Evolutionary conservation across 2,329 filamentous ascomycete genomes (phyloP), one percentile per base, ranked within the genome.

Genomic region (Alternaria rosae): DNA sequence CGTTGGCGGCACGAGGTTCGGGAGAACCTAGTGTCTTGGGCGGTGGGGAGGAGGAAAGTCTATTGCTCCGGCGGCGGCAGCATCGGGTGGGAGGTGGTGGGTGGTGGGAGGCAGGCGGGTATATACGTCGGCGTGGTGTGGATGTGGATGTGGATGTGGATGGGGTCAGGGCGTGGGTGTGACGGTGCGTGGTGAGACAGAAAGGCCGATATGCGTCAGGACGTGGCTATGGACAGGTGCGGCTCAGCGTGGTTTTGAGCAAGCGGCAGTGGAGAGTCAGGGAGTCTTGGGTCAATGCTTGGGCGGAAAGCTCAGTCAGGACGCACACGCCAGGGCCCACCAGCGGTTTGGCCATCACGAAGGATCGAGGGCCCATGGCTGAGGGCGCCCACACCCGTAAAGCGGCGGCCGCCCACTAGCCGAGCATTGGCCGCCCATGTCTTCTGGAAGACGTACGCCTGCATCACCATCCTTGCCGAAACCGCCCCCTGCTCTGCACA

Each of bases 171-270:
- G 13, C 20, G 42, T 44, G 42, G 42, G 17, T 26, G 43, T 61
- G 62, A 57, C 52, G 67, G 45, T 62, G 54, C 55, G 66, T 62
- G 48, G 69, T 70, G 69, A 73, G 70, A 73, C 70, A 65, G 59
- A 26, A 43, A 55, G 66, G 62, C 57, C 64, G 51, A 59, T 63
- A 42, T 54, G 68, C 62, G 57, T 61, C 61, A 62, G 67, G 57
- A 65, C 67, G 65, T 65, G 61, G 62, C 65, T 60, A 57, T 51
- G 38, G 58, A 51, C 51, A 65, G 62, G 72, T 74, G 74, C 75
- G 76, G 73, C 76, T 77, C 74, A 70, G 74, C 70, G 72, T 76
- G 73, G 73, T 77, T 78, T 77, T 77, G 76, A 78, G 75, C 62
- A 69, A 70, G 65, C 63, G 55, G 50, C 44, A 35, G 50, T 42